Conservation (phyloP, 768 basidiomycete genomes). For the Naganishia randhawae region DNA sequence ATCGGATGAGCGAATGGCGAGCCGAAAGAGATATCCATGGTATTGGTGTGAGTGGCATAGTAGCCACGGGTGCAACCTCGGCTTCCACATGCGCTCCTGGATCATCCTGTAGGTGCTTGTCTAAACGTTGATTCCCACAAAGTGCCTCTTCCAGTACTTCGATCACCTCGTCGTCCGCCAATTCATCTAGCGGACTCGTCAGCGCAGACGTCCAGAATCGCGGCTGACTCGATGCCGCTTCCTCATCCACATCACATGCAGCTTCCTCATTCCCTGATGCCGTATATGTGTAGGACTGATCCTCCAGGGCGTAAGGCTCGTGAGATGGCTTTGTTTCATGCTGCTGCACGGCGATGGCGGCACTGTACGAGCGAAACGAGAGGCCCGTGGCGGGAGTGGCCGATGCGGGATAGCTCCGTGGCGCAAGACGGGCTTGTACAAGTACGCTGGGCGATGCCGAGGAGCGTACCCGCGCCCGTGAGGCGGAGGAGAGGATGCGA, state of each 20-base stretch:
- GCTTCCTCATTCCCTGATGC: not conserved
- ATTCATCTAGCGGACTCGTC: constrained; percentile 16
- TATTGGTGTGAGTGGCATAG: not conserved
- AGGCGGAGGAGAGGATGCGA: constrained; percentile 10
- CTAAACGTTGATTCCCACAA: not conserved
- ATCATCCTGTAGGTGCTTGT: not conserved
- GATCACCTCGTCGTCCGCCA: constrained; percentile 19
- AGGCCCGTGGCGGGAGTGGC: not conserved
- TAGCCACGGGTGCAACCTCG: not conserved
- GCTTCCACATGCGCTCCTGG: not conserved
- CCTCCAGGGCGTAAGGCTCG: too few relatives aligned
- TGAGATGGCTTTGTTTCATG: too few relatives aligned
- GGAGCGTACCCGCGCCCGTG: not conserved
- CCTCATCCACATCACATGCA: not conserved
- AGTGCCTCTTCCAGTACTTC: constrained; percentile 12
- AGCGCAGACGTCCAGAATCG: constrained; percentile 6
- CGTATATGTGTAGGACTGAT: not conserved
- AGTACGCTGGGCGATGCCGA: not conserved
- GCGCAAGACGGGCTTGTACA: constrained; percentile 5
- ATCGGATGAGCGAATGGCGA: not conserved
- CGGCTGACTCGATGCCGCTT: not conserved
- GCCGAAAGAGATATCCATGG: not conserved
- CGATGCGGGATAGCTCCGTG: not conserved
- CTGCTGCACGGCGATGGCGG: not conserved
- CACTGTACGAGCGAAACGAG: not conserved